phyloP scores from a whole-genome alignment of 768 basidiomycete species.

The Lyophyllum atratum region DNA sequence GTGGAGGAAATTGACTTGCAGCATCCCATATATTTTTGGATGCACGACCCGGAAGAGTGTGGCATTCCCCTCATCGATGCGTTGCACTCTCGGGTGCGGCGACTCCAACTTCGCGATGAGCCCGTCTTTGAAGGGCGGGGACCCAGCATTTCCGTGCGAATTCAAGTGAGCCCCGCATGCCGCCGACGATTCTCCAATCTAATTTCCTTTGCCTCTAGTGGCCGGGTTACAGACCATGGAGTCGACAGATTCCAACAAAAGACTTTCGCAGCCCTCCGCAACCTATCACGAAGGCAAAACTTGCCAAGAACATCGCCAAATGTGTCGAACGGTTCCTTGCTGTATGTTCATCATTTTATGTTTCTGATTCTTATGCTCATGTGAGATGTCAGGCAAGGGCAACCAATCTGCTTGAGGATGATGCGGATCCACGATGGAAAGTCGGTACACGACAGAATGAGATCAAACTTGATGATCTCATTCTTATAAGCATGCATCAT shows the following conservation, averaged over 20 bases:
- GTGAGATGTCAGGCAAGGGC: conserved; percentile 45
- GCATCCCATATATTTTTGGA: conserved; percentile 63
- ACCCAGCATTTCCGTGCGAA: conserved; percentile 77
- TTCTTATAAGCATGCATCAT: conserved; percentile 79
- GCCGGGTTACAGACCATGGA: conserved; percentile 81
- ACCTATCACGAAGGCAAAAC: conserved; percentile 73
- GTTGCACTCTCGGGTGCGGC: conserved; percentile 56
- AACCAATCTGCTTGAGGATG: conserved; percentile 59
- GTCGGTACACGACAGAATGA: conserved; percentile 54
- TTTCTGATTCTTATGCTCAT: conserved; percentile 8
- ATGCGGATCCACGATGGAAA: conserved; percentile 60
- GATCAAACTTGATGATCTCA: conserved; percentile 66
- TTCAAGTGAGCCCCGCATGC: conserved; percentile 52
- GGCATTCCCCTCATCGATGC: conserved; percentile 70
- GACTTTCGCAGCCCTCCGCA: conserved; percentile 80
- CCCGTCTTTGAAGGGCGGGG: conserved; percentile 72
- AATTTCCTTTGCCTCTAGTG: conserved; percentile 45
- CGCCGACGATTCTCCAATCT: conserved; percentile 3
- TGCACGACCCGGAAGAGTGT: conserved; percentile 51
- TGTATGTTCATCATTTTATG: conserved; percentile 36
- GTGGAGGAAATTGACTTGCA: conserved; percentile 70
- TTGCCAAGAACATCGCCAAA: conserved; percentile 81
- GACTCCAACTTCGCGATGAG: conserved; percentile 59
- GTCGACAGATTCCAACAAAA: conserved; percentile 79
- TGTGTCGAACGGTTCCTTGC: conserved; percentile 70